phyloP scores from a whole-genome alignment of 2,329 filamentous ascomycete species.

The Xenoacremonium recifei region DNA sequence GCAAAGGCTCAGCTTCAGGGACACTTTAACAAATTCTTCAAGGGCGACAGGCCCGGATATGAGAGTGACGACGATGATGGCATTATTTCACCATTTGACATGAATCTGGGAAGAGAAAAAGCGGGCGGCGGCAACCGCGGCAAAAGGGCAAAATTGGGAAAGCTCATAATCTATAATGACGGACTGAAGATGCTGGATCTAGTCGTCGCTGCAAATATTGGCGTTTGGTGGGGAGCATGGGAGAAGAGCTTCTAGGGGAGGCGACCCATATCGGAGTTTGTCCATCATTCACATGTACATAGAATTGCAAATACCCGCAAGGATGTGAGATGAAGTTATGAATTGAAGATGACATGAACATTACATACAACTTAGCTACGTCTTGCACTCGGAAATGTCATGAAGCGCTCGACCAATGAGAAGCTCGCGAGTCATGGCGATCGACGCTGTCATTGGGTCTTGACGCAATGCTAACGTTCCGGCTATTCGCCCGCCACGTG shows the following conservation, averaged over 20 bases:
- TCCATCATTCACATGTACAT: conserved; percentile 8
- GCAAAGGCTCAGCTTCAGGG: conserved; percentile 38
- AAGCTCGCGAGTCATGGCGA: no score
- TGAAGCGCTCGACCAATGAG: not conserved
- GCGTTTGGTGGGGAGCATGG: conserved; percentile 91
- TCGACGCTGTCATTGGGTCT: no score
- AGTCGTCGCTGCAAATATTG: conserved; percentile 86
- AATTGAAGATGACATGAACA: not conserved
- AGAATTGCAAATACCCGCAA: conserved; percentile 16
- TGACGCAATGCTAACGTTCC: not conserved
- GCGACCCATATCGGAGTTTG: conserved; percentile 3
- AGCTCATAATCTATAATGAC: conserved; percentile 84
- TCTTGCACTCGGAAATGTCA: not conserved
- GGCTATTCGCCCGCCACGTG: conserved; percentile 25
- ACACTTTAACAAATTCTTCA: conserved; percentile 42
- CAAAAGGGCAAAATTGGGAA: conserved; percentile 87
- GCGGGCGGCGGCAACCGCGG: conserved; percentile 85
- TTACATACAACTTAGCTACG: not conserved
- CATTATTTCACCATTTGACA: conserved; percentile 52
- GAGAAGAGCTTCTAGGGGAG: conserved; percentile 52
- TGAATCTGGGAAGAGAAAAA: conserved; percentile 76
- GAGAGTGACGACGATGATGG: conserved; percentile 41
- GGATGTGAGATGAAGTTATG: conserved; percentile 11
- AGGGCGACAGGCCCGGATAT: conserved; percentile 29
- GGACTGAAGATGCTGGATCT: conserved; percentile 95